A percentile compares a stretch with the other conserved stretches of the same genome.
Evolutionary conservation across 2,329 filamentous ascomycete genomes (phyloP).

Genomic region (Alternaria hordeiaustralica): DNA sequence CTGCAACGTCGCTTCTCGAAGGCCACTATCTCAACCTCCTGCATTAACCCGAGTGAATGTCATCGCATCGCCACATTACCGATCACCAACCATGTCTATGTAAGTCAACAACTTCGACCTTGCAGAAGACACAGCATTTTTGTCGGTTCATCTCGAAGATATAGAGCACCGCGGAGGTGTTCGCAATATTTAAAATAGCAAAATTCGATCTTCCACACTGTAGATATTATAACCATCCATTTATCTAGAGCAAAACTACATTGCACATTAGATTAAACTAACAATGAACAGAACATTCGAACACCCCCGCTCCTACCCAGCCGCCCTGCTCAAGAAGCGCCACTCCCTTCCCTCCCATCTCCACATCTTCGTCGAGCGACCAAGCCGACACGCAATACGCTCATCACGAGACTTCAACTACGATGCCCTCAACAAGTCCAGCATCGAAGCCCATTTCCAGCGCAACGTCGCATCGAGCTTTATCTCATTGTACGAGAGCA

Average conservation of each 20-base stretch:
- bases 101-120: not conserved
- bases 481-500: constrained; percentile 4
- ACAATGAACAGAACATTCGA: not conserved
- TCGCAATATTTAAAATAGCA: not conserved
- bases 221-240: not conserved
- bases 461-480: not conserved
- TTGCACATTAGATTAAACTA: not conserved
- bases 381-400: not conserved
- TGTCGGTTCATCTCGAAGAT: not conserved
- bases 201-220: not conserved
- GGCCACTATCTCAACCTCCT: not conserved
- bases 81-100: not conserved
- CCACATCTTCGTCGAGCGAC: not conserved
- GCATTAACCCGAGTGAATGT: not conserved
- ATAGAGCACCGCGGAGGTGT: not conserved
- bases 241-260: not conserved
- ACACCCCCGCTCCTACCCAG: not conserved
- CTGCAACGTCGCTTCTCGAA: not conserved
- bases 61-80: not conserved
- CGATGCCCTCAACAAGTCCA: not conserved
- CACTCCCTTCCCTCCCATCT: not conserved
- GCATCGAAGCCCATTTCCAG: constrained; percentile 2
- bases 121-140: not conserved
- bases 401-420: not conserved
- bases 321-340: not conserved